Evolutionary conservation across 108 stramenopile genomes (phyloP), one percentile per base, ranked within the genome.

Genomic region (Nannochloropsis granulata): DNA sequence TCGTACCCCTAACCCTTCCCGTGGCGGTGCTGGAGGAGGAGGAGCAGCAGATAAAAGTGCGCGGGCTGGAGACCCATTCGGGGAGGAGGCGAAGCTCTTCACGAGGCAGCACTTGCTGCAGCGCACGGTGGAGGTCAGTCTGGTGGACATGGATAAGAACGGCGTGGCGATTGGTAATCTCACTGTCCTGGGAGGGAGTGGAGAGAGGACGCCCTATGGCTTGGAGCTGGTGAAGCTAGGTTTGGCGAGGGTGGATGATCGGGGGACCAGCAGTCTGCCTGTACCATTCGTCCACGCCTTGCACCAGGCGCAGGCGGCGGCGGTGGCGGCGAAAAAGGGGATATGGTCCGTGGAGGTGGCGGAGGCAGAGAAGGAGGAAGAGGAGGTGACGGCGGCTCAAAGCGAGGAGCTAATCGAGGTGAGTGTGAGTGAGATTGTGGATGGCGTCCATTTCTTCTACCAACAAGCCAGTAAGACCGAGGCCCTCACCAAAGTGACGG

Each of bases 71-170:
- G 98, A 98, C 80, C 96, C 98, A 23, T 97, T 94, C 86, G 97
- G 96, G 42, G 96, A 97, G 86, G 97, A 91, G 80, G 94, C 97
- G n/a, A 94, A 92, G 87, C 90, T 92, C n/a, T 95, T 95, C 87
- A 91, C 95, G 79, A 94, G 96, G 71, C 44, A 90, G 81, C 93
- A 92, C 82, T 80, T 97, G 23, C 90, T 94, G 82, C 98, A 99
- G 90, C 93, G 97, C 81, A 92, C 90, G 78, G 96, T 99, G n/a
- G 96, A 97, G 87, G 92, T 98, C 12, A 14, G 13, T 24, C 8
- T 81, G 13, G 43, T 14, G 1, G 90, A 90, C 86, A 90, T 90
- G 89, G 90, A 90, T 83, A 87, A 88, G 43, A 88, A 90, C 45
- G 90, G 90, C 19, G 88, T 90, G 34, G 89, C 85, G 2, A 85